Conservation (phyloP, 805 yeast genomes). For the Saturnispora sanitii region DNA sequence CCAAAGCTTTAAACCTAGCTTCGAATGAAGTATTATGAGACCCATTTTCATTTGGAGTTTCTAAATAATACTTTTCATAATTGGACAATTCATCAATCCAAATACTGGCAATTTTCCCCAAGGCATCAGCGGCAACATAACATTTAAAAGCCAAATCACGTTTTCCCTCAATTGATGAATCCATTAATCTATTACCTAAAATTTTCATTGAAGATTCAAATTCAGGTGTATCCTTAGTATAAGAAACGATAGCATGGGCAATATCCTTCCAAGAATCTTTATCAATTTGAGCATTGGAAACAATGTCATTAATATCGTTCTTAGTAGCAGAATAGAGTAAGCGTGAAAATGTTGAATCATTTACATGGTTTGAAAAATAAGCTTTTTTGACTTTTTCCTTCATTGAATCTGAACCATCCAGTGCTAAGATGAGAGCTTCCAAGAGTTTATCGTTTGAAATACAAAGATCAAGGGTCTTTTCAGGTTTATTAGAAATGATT, state of each 20-base stretch:
- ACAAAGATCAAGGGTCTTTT: slow-evolving; percentile 58
- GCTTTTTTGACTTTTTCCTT: slow-evolving; percentile 62
- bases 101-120: slow-evolving; percentile 66
- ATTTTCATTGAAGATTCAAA: slow-evolving; percentile 48
- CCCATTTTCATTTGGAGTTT: slow-evolving; percentile 34
- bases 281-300: slow-evolving; percentile 59
- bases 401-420: slow-evolving; percentile 51
- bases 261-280: slow-evolving; percentile 68
- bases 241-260: slow-evolving; percentile 59
- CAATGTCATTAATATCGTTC: slow-evolving; percentile 52
- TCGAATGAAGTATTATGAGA: slow-evolving; percentile 49
- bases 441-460: slow-evolving; percentile 50
- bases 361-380: slow-evolving; percentile 52
- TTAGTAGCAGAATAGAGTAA: slow-evolving; percentile 57
- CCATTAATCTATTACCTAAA: slow-evolving; percentile 70
- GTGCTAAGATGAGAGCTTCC: slow-evolving; percentile 78
- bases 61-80: slow-evolving; percentile 35
- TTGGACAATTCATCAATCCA: slow-evolving; percentile 69
- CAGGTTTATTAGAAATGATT: slow-evolving; percentile 52
- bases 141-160: slow-evolving; percentile 71
- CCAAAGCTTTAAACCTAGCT: slow-evolving; percentile 75
- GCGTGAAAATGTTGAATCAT: slow-evolving; percentile 53
- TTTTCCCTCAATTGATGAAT: slow-evolving; percentile 29
- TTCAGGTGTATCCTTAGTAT: slow-evolving; percentile 30
- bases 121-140: slow-evolving; percentile 70